A percentile compares a stretch with the other conserved stretches of the same genome.
These are phyloP conservation scores for Parsonsia alboflavescens DNA, from an alignment of 257 asterid genomes.

Conservation along the genomic window DNA sequence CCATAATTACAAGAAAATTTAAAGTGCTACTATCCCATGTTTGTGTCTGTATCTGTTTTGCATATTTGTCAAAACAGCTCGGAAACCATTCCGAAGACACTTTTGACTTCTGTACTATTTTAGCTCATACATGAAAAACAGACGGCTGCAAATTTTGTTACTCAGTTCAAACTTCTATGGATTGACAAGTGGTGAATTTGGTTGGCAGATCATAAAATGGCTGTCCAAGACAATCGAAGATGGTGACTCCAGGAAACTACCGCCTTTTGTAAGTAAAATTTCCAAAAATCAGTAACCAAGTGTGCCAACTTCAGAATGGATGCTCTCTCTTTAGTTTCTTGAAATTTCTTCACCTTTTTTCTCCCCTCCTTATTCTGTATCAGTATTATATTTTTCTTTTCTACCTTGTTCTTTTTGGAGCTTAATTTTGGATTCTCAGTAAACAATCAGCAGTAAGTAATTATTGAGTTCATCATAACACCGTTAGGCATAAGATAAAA, in stretches of 20 bases:
- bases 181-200: constrained; percentile 12
- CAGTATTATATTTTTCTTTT: not conserved
- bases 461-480: not conserved
- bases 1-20: not conserved
- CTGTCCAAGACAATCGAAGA: constrained; percentile 73
- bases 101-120: not conserved
- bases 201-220: constrained; percentile 72
- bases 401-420: not conserved
- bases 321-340: not conserved
- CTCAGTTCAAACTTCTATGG: constrained; percentile 3
- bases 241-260: constrained; percentile 86
- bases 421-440: not conserved
- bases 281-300: not conserved
- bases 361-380: not conserved
- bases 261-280: constrained; percentile 72
- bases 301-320: not conserved
- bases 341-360: not conserved
- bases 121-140: not conserved
- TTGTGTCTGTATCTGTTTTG: not conserved
- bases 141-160: constrained; percentile 7
- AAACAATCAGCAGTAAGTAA: not conserved
- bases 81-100: not conserved
- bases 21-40: not conserved
- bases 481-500: too few species aligned
- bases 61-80: not conserved